These are phyloP conservation scores for Scenedesmus sp. DNA, from an alignment of 163 green algal species.

Conservation along the genomic window DNA sequence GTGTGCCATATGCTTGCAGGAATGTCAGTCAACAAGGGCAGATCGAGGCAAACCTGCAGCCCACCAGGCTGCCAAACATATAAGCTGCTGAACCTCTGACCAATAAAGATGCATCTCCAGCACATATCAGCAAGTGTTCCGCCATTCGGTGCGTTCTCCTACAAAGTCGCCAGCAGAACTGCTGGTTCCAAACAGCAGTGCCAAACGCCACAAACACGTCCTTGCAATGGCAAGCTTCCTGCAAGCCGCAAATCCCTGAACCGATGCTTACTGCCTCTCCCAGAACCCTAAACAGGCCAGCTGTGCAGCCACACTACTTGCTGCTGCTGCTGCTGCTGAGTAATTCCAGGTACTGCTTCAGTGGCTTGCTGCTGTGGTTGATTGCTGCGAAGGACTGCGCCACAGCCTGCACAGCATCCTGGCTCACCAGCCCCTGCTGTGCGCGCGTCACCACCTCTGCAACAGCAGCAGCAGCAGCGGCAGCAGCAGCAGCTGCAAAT, in stretches of 20 bases:
- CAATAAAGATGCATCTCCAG: too few relatives aligned
- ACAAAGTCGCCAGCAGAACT: too few relatives aligned
- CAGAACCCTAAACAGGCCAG: too few relatives aligned
- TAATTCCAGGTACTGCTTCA: slow-evolving; percentile 1
- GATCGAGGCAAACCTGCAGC: too few relatives aligned
- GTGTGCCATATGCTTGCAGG: too few relatives aligned
- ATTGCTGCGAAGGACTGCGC: slow-evolving; percentile 1
- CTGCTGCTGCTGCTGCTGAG: slow-evolving; percentile 17
- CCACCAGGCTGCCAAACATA: too few relatives aligned
- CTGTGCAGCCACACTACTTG: neutral
- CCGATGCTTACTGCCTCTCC: neutral
- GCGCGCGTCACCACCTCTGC: slow-evolving; percentile 19
- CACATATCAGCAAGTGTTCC: too few relatives aligned
- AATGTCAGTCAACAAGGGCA: too few relatives aligned
- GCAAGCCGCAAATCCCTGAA: neutral
- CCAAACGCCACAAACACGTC: too few relatives aligned
- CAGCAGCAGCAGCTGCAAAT: neutral
- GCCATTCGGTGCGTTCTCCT: too few relatives aligned
- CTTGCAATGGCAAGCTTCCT: neutral
- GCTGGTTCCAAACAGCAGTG: too few relatives aligned
- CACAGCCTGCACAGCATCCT: neutral
- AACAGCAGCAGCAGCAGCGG: neutral
- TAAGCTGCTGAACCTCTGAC: too few relatives aligned
- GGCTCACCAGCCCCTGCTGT: neutral
- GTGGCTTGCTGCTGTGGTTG: slow-evolving; percentile 29